Conservation (phyloP, 257 asterid species). For the Salvia miltiorrhiza region DNA sequence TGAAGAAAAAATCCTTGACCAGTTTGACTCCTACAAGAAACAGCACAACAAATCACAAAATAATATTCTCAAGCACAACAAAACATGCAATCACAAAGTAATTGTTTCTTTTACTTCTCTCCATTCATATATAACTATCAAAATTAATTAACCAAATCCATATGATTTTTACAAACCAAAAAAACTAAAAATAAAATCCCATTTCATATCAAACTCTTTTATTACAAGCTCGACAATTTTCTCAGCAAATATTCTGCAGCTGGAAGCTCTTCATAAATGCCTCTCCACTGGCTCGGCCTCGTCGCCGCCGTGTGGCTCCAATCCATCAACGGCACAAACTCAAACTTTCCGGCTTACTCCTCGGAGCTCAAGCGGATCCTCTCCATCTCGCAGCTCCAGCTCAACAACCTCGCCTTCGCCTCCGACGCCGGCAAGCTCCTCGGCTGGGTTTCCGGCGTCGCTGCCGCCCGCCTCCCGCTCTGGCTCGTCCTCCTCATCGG, state of each 20-base stretch:
- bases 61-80: background rate
- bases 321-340: conserved; percentile 69
- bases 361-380: conserved; percentile 54
- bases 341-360: conserved; percentile 77
- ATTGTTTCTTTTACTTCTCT: background rate
- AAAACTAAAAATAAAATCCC: background rate
- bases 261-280: conserved; percentile 28
- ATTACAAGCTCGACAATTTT: background rate
- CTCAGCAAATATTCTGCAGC: background rate
- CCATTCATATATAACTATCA: background rate
- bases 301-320: conserved; percentile 79
- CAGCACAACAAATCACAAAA: background rate
- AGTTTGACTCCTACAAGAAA: background rate
- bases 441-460: conserved; percentile 78
- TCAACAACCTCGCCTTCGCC: conserved; percentile 72
- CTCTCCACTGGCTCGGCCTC: conserved; percentile 69
- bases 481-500: conserved; percentile 67
- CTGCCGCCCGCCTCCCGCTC: conserved; percentile 59
- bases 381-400: conserved; percentile 55
- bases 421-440: conserved; percentile 78
- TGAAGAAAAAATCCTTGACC: background rate
- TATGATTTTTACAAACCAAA: background rate
- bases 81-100: background rate
- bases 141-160: background rate
- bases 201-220: background rate